Evolutionary conservation across 495 filamentous ascomycete genomes (phyloP).

Genomic region (Penicillium roqueforti): DNA sequence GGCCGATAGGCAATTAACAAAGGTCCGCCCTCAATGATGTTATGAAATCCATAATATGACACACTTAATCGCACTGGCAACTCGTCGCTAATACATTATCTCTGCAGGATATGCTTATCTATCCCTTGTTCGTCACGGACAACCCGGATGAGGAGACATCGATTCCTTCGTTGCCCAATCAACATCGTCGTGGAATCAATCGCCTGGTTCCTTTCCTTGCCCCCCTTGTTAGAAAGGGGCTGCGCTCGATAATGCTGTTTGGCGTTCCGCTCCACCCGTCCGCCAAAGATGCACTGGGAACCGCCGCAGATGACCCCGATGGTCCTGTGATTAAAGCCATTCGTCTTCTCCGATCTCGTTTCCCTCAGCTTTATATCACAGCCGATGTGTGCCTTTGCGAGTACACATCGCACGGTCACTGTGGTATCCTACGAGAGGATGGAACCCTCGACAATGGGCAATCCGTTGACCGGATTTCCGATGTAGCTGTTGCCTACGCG

Average conservation of each 20-base stretch:
- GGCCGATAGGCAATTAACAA: conserved; percentile 93
- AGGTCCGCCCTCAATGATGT: conserved; percentile 50
- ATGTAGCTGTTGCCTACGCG: conserved; percentile 90
- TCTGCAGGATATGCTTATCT: conserved; percentile 84
- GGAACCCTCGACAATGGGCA: conserved; percentile 86
- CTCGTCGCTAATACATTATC: background rate
- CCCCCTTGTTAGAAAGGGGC: conserved; percentile 81
- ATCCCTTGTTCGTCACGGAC: conserved; percentile 94
- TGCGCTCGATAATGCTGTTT: conserved; percentile 90
- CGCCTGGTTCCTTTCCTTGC: conserved; percentile 77
- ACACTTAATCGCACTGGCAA: background rate
- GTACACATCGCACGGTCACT: conserved; percentile 98
- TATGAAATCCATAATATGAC: too few species aligned
- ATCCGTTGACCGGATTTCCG: conserved; percentile 87
- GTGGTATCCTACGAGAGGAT: conserved; percentile 89
- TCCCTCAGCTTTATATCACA: conserved; percentile 85
- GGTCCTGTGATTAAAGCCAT: conserved; percentile 88
- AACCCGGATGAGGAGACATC: conserved; percentile 85
- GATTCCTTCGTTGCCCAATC: conserved; percentile 84
- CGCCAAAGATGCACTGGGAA: conserved; percentile 86
- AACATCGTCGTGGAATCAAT: conserved; percentile 83
- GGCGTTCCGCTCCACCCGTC: conserved; percentile 78
- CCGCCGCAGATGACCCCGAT: conserved; percentile 86
- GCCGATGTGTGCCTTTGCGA: conserved; percentile 96
- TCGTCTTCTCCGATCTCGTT: conserved; percentile 70